Base-by-base conservation (phyloP, 2,329 filamentous ascomycete species). In the Passalora sequoiae region DNA sequence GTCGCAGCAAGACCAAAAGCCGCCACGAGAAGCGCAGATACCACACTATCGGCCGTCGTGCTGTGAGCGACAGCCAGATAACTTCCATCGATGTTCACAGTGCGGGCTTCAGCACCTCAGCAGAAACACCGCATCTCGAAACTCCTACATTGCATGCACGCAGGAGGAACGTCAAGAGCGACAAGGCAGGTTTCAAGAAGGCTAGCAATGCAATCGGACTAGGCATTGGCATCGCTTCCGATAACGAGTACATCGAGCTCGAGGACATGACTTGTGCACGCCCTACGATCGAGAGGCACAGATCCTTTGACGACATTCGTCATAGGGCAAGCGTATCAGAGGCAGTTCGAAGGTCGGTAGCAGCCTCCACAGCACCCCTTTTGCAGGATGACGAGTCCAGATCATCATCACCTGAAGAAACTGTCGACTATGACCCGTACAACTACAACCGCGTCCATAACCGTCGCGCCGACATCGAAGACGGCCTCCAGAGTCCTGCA, bases 91-190 rank as follows among this genome's bases (percentile, higher is more conserved):
- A 43, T 15, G 27, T 30, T 10, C 16, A 24, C 9, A 30, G 38
- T 12, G 30, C 28, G 22, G 25, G 38, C 15, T 37, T 32, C 17
- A 38, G 30, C 10, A 41, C 44, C 9, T 42, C 32, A 7, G 28
- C 47, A 2, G 15, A 31, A 16, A 41, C 24, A n/a, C 43, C 43
- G 6, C 16, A 12, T 15, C n/a, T 30, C 6, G 12, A 6, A n/a
- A 29, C 43, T 13, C 38, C 37, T 12, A 27, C 25, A 6, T 37
- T 30, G 9, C 21, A 43, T 16, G 27, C 28, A 12, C 38, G 33
- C 19, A 21, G 33, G 17, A 17, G 20, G 24, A 15, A 16, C 17
- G 6, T 5, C n/a, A 31, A 24, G 12, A 16, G 9, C 15, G 8
- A 24, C 5, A 16, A 3, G 17, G 3, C 24, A 9, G 20, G 19